These are phyloP conservation scores for Aspergillus novoparasiticus DNA, from an alignment of 2,329 filamentous ascomycete species.

Conservation along the genomic window DNA sequence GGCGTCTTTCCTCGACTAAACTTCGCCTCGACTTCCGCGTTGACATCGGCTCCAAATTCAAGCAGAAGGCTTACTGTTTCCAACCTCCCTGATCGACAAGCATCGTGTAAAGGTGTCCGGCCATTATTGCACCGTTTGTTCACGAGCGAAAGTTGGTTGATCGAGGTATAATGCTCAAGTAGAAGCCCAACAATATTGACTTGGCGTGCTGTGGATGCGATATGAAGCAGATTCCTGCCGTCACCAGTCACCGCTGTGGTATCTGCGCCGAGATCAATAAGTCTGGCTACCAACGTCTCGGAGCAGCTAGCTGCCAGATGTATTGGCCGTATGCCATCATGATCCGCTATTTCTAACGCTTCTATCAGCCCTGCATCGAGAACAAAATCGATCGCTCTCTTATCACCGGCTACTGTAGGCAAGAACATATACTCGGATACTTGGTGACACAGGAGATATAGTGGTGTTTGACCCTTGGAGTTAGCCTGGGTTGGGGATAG, in stretches of 20 bases:
- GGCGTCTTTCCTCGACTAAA: constrained; percentile 5
- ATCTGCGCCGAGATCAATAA: constrained; percentile 22
- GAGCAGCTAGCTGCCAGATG: constrained; percentile 23
- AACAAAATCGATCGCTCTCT: constrained; percentile 16
- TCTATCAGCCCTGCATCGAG: constrained; percentile 13
- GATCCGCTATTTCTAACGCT: constrained; percentile 16
- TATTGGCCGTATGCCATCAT: constrained; percentile 22
- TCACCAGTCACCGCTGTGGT: constrained; percentile 17
- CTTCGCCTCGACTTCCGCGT: background rate
- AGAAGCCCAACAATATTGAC: constrained; percentile 23
- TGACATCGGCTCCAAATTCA: constrained; percentile 18
- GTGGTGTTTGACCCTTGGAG: constrained; percentile 18
- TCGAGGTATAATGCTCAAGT: constrained; percentile 16
- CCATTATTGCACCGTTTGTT: constrained; percentile 17
- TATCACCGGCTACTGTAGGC: constrained; percentile 3
- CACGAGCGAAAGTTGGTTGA: constrained; percentile 6
- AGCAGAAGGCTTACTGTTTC: constrained; percentile 23
- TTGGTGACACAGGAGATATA: constrained; percentile 19
- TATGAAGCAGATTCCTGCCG: constrained; percentile 24
- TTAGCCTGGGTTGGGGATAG: constrained; percentile 5
- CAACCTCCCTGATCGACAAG: constrained; percentile 22
- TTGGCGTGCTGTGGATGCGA: constrained; percentile 21
- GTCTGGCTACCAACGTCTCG: constrained; percentile 16
- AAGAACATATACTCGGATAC: constrained; percentile 11
- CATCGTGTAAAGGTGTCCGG: constrained; percentile 24